A percentile compares a stretch with the other conserved stretches of the same genome.
Evolutionary conservation across 23 red algal species (phyloP).

Genomic region (Gracilariopsis chorda): DNA sequence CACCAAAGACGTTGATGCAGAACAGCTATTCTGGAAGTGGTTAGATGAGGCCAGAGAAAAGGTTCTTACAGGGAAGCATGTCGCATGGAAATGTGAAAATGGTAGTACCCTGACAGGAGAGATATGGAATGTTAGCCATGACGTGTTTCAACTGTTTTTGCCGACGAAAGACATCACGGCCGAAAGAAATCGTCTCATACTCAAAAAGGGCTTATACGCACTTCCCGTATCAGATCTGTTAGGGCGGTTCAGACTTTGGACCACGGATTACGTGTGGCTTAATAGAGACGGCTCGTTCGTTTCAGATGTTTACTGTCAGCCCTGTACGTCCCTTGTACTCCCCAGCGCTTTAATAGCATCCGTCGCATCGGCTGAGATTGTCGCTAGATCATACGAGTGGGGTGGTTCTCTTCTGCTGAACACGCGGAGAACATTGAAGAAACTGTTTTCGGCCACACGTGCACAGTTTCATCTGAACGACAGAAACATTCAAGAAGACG

Average conservation of each 20-base stretch:
- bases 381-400: neutral
- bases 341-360: neutral
- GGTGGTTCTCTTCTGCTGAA: neutral
- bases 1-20: neutral
- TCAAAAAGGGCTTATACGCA: too few species aligned
- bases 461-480: neutral
- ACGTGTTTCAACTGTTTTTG: neutral
- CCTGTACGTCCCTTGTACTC: neutral
- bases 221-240: too few species aligned
- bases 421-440: conserved; percentile 1
- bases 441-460: neutral
- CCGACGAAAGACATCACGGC: too few species aligned
- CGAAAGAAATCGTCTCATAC: too few species aligned
- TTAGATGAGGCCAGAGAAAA: neutral
- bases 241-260: too few species aligned
- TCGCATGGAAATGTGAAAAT: neutral
- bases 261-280: too few species aligned
- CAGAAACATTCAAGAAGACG: neutral
- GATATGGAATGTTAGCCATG: neutral
- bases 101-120: neutral
- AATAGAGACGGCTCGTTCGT: neutral
- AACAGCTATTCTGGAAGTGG: neutral
- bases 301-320: neutral
- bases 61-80: neutral
- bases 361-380: conserved; percentile 44